phyloP scores from a whole-genome alignment of 768 basidiomycete genomes.

The Mycena filopes region DNA sequence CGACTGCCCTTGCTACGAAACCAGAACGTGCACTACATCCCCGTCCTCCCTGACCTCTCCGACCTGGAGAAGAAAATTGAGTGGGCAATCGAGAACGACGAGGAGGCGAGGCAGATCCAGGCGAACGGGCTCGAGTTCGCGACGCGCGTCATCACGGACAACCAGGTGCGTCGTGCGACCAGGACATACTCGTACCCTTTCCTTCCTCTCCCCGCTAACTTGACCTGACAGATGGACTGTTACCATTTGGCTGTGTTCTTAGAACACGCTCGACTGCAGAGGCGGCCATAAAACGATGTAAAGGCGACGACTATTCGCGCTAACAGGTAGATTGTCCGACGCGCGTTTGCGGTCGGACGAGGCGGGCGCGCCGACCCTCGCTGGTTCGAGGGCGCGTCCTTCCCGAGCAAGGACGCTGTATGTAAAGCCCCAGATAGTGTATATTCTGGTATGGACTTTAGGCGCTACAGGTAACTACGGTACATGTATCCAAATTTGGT shows the following conservation, averaged over 20 bases:
- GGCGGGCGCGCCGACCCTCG: no score
- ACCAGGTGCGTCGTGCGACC: not conserved
- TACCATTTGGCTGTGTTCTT: conserved; percentile 8
- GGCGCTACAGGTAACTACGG: no score
- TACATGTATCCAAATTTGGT: no score
- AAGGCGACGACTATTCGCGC: no score
- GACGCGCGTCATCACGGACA: conserved; percentile 8
- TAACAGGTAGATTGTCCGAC: no score
- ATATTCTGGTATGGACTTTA: no score
- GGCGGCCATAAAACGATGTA: no score
- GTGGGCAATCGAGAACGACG: conserved; percentile 9
- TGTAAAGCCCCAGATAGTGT: no score
- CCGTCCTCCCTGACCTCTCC: conserved; percentile 1
- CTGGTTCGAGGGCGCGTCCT: no score
- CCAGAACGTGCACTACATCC: conserved; percentile 8
- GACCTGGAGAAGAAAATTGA: conserved; percentile 3
- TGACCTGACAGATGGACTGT: not conserved
- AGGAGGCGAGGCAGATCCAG: conserved; percentile 10
- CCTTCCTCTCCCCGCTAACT: not conserved
- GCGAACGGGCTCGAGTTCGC: conserved; percentile 10
- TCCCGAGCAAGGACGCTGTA: no score
- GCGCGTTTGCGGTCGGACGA: no score
- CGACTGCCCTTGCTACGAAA: not conserved
- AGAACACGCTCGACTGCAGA: conserved; percentile 12
- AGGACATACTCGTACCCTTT: not conserved